Evolutionary conservation across 1,284 basidiomycete species (phyloP), one percentile per base, ranked within the genome.

Genomic region (Ustilago nuda): DNA sequence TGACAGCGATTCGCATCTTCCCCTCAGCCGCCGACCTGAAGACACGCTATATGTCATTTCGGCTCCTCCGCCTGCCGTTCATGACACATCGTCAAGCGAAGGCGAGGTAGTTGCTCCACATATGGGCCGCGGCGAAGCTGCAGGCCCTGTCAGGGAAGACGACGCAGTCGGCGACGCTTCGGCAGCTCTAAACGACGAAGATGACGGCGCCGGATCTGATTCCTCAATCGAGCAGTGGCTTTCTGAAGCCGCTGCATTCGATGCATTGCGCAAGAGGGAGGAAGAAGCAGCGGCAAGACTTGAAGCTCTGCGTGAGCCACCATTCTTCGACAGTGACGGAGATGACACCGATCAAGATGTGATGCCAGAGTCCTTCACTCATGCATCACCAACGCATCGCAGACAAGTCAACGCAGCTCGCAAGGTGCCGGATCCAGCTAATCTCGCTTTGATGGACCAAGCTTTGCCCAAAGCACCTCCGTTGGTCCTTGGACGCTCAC

Each of bases 211-310:
- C 2, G 74, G 69, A 19, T 76, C 75, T 1, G 75, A 78, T 41
- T 78, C 75, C 0, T 78, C 75, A 15, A 70, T 71, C 45, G 77
- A 79, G 53, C 73, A 76, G 48, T 76, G 73, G 75, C 39, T 73
- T 15, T 73, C 69, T 15, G 77, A 79, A 39, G 46, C 73, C 3
- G 73, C 73, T 33, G 73, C 77, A 5, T 79, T 77, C 45, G 77
- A 79, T 13, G 77, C 73, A 0, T 50, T 77, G 39, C 71, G 77
- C 19, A 68, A 60, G 45, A 61, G 67, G 19, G 77, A 78, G 27
- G 74, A 79, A 36, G 77, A 75, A 11, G 72, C 76, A 2, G 63
- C 70, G 3, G 66, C 57, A 19, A 56, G 63, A 11, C 39, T 76
- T 23, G 66, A 71, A 39, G 63, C 60, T 27, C 41, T 78, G 11